Evolutionary conservation across 2,329 filamentous ascomycete genomes (phyloP).

Genomic region (Cercospora sojina): DNA sequence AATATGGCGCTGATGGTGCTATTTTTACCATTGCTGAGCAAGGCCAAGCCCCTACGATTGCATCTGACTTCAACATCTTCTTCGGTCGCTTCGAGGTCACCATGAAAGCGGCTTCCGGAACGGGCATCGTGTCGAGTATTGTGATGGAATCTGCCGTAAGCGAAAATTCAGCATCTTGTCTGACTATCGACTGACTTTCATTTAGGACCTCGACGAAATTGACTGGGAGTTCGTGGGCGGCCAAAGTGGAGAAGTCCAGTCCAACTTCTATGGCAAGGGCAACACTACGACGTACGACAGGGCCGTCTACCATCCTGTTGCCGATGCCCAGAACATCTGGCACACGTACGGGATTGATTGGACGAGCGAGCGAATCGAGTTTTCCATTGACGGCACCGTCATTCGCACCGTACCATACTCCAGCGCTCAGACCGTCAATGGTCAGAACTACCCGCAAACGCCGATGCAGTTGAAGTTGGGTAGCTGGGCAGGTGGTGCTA

Average conservation of each 20-base stretch:
- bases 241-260: constrained; percentile 61
- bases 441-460: constrained; percentile 74
- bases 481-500: constrained; percentile 51
- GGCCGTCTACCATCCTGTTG: constrained; percentile 44
- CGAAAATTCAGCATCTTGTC: background rate
- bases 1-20: constrained; percentile 63
- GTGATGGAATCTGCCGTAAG: constrained; percentile 70
- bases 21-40: constrained; percentile 68
- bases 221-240: constrained; percentile 80
- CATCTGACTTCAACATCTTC: constrained; percentile 73
- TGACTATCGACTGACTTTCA: background rate
- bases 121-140: constrained; percentile 75
- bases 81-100: constrained; percentile 75
- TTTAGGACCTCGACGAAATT: constrained; percentile 71
- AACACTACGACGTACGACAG: constrained; percentile 70
- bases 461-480: constrained; percentile 65
- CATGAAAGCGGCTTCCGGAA: constrained; percentile 71
- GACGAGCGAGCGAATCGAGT: constrained; percentile 66
- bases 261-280: constrained; percentile 76
- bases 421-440: constrained; percentile 59
- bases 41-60: constrained; percentile 67
- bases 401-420: constrained; percentile 67
- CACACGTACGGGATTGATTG: constrained; percentile 74
- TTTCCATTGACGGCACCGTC: constrained; percentile 66
- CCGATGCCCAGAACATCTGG: constrained; percentile 60